Base-by-base conservation (phyloP, 768 basidiomycete species). In the Pleurotus citrinopileatus region DNA sequence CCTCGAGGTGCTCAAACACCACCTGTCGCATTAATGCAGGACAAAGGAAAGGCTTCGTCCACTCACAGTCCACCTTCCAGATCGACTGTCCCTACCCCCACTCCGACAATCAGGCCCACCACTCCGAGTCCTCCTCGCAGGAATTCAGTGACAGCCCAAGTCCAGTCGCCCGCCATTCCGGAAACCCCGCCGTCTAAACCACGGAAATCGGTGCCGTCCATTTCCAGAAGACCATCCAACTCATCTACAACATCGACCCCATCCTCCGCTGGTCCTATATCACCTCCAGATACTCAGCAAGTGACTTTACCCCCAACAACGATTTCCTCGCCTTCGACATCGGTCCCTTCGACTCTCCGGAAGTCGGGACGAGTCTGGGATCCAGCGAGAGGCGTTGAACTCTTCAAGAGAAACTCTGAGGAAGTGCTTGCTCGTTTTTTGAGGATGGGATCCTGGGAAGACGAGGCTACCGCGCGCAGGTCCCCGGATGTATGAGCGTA, bases 371-470 rank as follows among this genome's bases (percentile, higher is more conserved):
- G 91, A 19, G 86, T 89, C 3, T 96, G 89, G 84, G 92, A 94
- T 65, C 93, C 93, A 15, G 84, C 85, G 8, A 84, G 92, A 19
- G 87, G 86, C 40, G 84, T 94, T 2, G 93, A 95, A 55, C 61
- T 89, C 36, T 93, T 94, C 71, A 94, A 93, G 67, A 82, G 82
- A 48, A 87, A 87, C 12, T 93, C 91, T 2, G 92, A 95, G 66
- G 89, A 94, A 61, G 91, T 94, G 22, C 75, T 95, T 25, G 82
- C 88, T 8, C 76, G 89, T 44, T 94, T 95, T 69, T 72, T 94
- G 72, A 87, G 82, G 63, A 85, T 87, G 80, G 83, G 86, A 19
- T 81, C 85, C 44, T 86, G 81, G 78, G 86, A 86, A 55, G 79
- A 83, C 23, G 82, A 83, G 44, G 42, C 47, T 37, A 19, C 36